These are phyloP conservation scores for Fragaria ananassa DNA, from an alignment of 306 rosid species.

Conservation along the genomic window DNA sequence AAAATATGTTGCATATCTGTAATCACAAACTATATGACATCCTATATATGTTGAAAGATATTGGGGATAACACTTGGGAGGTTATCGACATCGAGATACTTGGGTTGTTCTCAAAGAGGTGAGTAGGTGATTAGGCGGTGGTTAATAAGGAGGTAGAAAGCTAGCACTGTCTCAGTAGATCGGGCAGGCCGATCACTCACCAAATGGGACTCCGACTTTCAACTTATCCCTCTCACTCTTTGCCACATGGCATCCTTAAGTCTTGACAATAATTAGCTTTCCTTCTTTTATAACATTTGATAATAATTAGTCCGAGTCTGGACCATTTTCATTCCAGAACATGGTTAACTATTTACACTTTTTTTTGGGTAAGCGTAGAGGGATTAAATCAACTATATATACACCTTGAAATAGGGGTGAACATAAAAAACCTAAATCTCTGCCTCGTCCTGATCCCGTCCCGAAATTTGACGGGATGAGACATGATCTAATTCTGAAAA, in stretches of 20 bases:
- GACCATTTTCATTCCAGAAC: constrained; percentile 23
- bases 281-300: background rate
- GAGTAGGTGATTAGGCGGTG: constrained; percentile 45
- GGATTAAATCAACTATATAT: too few relatives aligned
- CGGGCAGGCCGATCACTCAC: constrained; percentile 48
- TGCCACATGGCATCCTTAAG: constrained; percentile 40
- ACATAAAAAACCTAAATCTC: too few relatives aligned
- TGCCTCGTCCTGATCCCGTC: too few relatives aligned
- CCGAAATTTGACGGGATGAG: too few relatives aligned
- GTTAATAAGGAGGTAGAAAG: constrained; percentile 50
- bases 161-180: constrained; percentile 54
- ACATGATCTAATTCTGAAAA: too few relatives aligned
- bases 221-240: constrained; percentile 15
- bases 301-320: constrained; percentile 26
- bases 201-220: constrained; percentile 28
- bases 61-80: too few relatives aligned
- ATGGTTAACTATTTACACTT: too few relatives aligned
- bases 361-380: too few relatives aligned
- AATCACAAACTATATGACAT: background rate
- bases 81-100: constrained; percentile 14
- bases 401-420: too few relatives aligned
- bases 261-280: constrained; percentile 20
- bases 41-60: background rate
- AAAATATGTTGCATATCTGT: background rate
- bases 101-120: constrained; percentile 28